Evolutionary conservation across 805 yeast genomes (phyloP), one percentile per base, ranked within the genome.

Genomic region (Cyberlindnera maclurae): DNA sequence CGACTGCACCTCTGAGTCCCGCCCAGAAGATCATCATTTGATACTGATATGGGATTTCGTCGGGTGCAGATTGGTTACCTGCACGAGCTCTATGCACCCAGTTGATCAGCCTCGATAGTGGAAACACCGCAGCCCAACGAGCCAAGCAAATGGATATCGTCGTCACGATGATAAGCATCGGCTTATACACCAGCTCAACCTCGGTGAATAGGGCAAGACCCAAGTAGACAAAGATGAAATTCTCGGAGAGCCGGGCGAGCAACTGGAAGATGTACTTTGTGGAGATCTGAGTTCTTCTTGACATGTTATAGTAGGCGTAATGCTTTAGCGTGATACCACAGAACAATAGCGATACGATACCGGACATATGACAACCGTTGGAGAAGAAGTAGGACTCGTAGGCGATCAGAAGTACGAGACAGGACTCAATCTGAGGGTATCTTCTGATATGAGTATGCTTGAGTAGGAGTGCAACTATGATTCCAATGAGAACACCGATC

Each of bases 21-120:
- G 98, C 98, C 99, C 99, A 93, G 60, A 93, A 93, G 36, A 90
- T 87, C 98, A 93, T 93, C 85, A 88, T 87, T 64, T 93, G 98
- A 61, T 93, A 93, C 44, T 82, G 86, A 53, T 86, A 90, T 18
- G 96, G 93, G 45, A 93, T 88, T 63, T 90, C 97, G 52, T 88
- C 96, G 2, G 84, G 82, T 10, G 72, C 63, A 3, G 70, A 52
- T 37, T 53, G 59, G 16, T 77, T 69, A 43, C 73, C 70, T 16
- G 74, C 68, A 48, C 79, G 73, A 11, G 82, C 67, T 34, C 81
- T 71, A 49, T 77, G 72, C 39, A 86, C 71, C 74, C 87, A 83
- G 62, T 93, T 93, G 54, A 93, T 75, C 34, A 90, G 65, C 45
- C 79, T 69, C 2, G 96, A 87, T 12, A 93, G 65, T 26, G 99